These are phyloP conservation scores for Urtica urens DNA, from an alignment of 306 rosid species.

Conservation along the genomic window DNA sequence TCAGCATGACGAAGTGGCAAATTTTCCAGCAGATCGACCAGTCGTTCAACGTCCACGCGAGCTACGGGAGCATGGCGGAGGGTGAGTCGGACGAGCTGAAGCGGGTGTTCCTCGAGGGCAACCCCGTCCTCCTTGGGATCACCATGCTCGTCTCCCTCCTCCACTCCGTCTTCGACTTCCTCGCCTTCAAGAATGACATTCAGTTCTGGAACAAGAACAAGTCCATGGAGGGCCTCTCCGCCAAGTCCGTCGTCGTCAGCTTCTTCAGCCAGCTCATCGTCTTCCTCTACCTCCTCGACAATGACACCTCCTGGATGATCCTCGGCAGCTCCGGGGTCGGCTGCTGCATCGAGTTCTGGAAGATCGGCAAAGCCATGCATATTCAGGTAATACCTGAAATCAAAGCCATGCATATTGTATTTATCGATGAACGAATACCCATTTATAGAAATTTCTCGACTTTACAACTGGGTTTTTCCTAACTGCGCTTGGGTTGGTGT, in stretches of 20 bases:
- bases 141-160: constrained; percentile 87
- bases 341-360: constrained; percentile 90
- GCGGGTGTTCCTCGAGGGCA: constrained; percentile 99
- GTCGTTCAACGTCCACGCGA: constrained; percentile 92
- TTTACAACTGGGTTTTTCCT: too few relatives aligned
- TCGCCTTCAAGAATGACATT: constrained; percentile 97
- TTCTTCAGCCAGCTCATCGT: constrained; percentile 76
- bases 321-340: constrained; percentile 96
- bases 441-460: too few relatives aligned
- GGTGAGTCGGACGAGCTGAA: constrained; percentile 97
- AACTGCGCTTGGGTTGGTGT: too few relatives aligned
- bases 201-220: constrained; percentile 99
- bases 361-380: constrained; percentile 98
- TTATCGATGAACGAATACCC: too few relatives aligned
- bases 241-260: constrained; percentile 94
- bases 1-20: constrained; percentile 98
- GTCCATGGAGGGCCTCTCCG: constrained; percentile 99
- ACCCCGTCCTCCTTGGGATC: constrained; percentile 78
- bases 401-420: too few relatives aligned
- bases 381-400: constrained; percentile 48
- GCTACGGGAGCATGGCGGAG: constrained; percentile 94
- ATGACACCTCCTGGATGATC: constrained; percentile 99
- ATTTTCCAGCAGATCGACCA: constrained; percentile 86
- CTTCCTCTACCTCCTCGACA: constrained; percentile 89
- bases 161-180: constrained; percentile 90